phyloP scores from a whole-genome alignment of 441 rosid species.

The Erodium moschatum region DNA sequence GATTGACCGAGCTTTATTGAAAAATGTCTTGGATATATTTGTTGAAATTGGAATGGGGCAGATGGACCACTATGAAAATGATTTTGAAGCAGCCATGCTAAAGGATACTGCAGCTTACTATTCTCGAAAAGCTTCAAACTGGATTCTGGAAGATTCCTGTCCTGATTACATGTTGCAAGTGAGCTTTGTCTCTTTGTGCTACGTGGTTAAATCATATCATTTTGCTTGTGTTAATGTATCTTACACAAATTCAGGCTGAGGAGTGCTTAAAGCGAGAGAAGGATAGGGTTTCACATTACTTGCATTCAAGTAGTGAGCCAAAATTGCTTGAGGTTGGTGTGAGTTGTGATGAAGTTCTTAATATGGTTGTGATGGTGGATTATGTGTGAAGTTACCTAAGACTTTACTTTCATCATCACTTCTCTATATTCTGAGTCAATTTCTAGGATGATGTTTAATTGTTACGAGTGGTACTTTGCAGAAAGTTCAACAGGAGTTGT shows the following conservation, averaged over 20 bases:
- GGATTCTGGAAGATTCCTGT: conserved; percentile 83
- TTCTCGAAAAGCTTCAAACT: conserved; percentile 76
- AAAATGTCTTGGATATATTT: conserved; percentile 74
- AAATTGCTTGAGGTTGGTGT: conserved; percentile 77
- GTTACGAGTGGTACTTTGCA: conserved; percentile 23
- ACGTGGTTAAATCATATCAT: neutral
- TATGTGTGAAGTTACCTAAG: neutral
- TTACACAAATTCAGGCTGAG: conserved; percentile 50
- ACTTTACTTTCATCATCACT: neutral
- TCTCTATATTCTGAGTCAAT: neutral
- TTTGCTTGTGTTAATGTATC: neutral
- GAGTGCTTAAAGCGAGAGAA: conserved; percentile 88
- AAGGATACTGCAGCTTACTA: conserved; percentile 65
- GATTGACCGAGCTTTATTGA: conserved; percentile 70
- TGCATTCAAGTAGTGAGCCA: conserved; percentile 70
- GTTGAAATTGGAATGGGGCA: conserved; percentile 88
- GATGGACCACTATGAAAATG: conserved; percentile 60
- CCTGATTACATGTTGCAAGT: conserved; percentile 82
- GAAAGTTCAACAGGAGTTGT: conserved; percentile 80
- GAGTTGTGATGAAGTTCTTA: neutral
- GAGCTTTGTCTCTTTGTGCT: conserved; percentile 18
- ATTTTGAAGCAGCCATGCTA: conserved; percentile 71
- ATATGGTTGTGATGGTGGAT: neutral
- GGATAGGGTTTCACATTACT: conserved; percentile 80
- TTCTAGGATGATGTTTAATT: neutral